Evolutionary conservation across 495 filamentous ascomycete genomes (phyloP).

Genomic region (Hyaloscypha hepaticicola): DNA sequence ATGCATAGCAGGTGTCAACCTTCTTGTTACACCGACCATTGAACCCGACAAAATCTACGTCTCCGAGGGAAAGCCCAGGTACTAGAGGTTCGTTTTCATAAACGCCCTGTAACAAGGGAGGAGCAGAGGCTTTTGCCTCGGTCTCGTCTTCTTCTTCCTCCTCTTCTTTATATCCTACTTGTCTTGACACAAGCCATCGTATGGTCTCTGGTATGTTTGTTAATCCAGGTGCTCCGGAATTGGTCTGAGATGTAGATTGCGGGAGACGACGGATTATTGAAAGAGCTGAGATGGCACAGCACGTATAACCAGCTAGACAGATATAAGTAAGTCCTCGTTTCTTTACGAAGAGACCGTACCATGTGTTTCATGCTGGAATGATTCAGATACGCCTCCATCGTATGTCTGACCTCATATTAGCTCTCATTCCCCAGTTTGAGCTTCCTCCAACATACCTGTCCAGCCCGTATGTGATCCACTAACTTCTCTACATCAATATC

Average conservation of each 20-base stretch:
- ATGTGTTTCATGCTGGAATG: constrained; percentile 81
- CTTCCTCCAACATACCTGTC: constrained; percentile 52
- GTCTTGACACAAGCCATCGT: constrained; percentile 69
- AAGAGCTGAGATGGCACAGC: constrained; percentile 77
- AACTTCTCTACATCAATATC: constrained; percentile 77
- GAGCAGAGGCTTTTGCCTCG: background rate
- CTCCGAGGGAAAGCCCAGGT: constrained; percentile 36
- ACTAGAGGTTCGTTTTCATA: constrained; percentile 36
- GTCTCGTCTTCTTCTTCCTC: constrained; percentile 37
- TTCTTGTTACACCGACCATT: constrained; percentile 88
- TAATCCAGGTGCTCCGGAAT: constrained; percentile 40
- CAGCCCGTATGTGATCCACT: constrained; percentile 66
- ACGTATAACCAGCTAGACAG: constrained; percentile 75
- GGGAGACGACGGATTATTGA: constrained; percentile 60
- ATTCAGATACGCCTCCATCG: constrained; percentile 85
- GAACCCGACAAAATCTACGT: constrained; percentile 58
- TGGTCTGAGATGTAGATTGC: constrained; percentile 35
- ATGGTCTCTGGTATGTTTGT: constrained; percentile 39
- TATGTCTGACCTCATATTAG: constrained; percentile 62
- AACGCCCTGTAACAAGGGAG: constrained; percentile 31
- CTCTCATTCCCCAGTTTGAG: constrained; percentile 4
- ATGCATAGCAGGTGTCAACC: constrained; percentile 91
- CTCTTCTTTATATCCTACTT: constrained; percentile 42
- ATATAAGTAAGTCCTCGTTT: constrained; percentile 23
- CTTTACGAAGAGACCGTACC: constrained; percentile 51